Evolutionary conservation across 495 filamentous ascomycete genomes (phyloP).

Genomic region (Penicillium simplicissimum): DNA sequence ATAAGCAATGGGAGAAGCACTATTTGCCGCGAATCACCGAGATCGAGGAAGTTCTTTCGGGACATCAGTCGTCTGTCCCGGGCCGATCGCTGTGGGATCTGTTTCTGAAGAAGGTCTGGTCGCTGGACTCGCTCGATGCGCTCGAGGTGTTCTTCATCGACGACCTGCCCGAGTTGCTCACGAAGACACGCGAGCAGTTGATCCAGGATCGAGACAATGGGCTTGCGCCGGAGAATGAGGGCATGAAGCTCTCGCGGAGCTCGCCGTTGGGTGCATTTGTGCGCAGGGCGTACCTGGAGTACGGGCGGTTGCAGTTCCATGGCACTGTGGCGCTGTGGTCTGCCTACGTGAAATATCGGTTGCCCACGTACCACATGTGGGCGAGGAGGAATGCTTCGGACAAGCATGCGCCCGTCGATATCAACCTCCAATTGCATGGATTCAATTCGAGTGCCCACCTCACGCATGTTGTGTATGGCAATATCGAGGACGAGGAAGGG

Average conservation of each 20-base stretch:
- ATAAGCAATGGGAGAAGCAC: constrained; percentile 39
- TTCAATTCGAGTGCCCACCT: constrained; percentile 45
- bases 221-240: constrained; percentile 42
- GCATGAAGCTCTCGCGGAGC: constrained; percentile 57
- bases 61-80: constrained; percentile 65
- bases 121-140: constrained; percentile 74
- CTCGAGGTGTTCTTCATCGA: constrained; percentile 68
- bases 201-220: constrained; percentile 53
- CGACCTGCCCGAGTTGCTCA: constrained; percentile 53
- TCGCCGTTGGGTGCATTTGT: constrained; percentile 89
- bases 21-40: constrained; percentile 63
- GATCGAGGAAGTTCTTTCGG: constrained; percentile 63
- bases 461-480: constrained; percentile 62
- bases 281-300: constrained; percentile 74
- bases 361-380: constrained; percentile 72
- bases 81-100: constrained; percentile 83
- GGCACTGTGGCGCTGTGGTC: constrained; percentile 77
- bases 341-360: constrained; percentile 73
- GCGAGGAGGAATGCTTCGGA: constrained; percentile 63
- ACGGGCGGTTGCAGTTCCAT: constrained; percentile 74
- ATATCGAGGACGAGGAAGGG: constrained; percentile 51
- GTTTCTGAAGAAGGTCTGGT: constrained; percentile 82
- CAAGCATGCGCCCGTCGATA: constrained; percentile 66
- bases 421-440: constrained; percentile 52
- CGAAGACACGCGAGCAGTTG: constrained; percentile 58